phyloP scores from a whole-genome alignment of 1,284 basidiomycete species.

The Ceratobasidium sp. region DNA sequence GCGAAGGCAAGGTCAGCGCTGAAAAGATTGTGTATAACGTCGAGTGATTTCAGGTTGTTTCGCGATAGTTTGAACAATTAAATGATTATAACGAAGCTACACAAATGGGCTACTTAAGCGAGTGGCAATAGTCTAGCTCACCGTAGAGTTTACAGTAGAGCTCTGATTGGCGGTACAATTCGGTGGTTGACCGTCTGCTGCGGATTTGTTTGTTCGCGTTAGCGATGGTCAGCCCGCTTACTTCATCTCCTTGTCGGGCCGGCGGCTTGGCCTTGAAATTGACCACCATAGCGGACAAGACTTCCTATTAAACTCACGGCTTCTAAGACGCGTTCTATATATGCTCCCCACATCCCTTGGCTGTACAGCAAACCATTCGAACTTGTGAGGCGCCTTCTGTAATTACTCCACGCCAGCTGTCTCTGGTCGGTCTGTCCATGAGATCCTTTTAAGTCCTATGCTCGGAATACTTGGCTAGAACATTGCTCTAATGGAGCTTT shows the following conservation, averaged over 20 bases:
- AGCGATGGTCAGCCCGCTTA: not conserved
- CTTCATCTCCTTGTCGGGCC: not conserved
- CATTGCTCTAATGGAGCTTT: slow-evolving; percentile 7
- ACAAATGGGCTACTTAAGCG: too few species aligned
- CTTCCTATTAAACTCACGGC: not conserved
- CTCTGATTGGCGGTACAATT: too few species aligned
- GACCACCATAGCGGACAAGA: not conserved
- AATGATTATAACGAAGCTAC: not conserved
- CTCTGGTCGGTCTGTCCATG: not conserved
- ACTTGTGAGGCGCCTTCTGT: not conserved
- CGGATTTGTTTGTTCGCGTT: not conserved
- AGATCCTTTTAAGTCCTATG: not conserved
- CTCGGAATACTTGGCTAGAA: not conserved
- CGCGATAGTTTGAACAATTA: too few species aligned
- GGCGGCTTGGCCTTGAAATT: not conserved
- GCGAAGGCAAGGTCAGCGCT: slow-evolving; percentile 51
- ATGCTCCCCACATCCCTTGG: not conserved
- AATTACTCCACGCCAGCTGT: not conserved
- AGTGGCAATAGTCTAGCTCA: too few species aligned
- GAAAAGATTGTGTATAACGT: slow-evolving; percentile 49
- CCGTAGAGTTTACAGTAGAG: too few species aligned
- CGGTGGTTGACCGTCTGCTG: too few species aligned
- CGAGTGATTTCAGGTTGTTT: not conserved
- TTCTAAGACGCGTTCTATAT: not conserved
- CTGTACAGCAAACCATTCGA: not conserved